These are phyloP conservation scores for Tuber brumale DNA, from an alignment of 495 filamentous ascomycete species.

Conservation along the genomic window DNA sequence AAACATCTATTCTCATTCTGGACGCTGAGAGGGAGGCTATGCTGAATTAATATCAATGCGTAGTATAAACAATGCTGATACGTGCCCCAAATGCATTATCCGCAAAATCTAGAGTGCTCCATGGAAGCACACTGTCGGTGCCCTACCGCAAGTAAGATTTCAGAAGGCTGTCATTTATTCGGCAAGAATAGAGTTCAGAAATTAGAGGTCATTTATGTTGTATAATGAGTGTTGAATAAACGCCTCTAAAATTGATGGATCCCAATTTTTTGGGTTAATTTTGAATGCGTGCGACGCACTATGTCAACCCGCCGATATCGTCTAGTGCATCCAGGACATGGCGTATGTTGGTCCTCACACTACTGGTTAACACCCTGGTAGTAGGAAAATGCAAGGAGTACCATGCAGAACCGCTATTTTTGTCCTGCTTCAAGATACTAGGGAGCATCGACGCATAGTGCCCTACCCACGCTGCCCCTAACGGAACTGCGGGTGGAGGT, in stretches of 20 bases:
- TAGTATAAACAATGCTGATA: background rate
- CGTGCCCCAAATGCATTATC: background rate
- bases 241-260: background rate
- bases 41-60: background rate
- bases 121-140: background rate
- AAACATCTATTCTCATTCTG: background rate
- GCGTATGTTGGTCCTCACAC: background rate
- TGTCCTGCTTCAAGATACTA: background rate
- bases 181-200: background rate
- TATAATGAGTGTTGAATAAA: background rate
- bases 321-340: background rate
- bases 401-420: background rate
- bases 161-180: background rate
- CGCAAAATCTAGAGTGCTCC: background rate
- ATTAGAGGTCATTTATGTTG: background rate
- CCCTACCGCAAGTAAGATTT: background rate
- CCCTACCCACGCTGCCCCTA: background rate
- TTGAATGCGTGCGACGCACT: background rate
- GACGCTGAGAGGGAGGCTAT: background rate
- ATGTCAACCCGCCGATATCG: background rate
- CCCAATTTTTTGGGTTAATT: background rate
- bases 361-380: background rate
- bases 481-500: background rate
- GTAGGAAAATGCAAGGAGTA: background rate
- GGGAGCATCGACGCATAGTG: background rate